Evolutionary conservation across 257 asterid species (phyloP), one percentile per base, ranked within the genome.

Genomic region (Salvia hispanica): DNA sequence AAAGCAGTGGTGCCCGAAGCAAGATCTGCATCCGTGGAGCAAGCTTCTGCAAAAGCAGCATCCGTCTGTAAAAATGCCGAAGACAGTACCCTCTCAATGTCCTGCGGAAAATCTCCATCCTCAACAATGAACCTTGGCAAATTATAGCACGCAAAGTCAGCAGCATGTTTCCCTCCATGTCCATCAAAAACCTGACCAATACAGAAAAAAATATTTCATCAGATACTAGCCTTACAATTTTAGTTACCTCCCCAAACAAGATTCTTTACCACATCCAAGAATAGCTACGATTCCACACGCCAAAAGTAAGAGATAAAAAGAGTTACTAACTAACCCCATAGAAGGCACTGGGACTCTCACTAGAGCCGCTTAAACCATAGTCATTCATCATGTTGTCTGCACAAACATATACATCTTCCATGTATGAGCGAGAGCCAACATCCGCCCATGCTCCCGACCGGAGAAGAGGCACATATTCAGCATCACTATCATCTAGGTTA

Each of bases 1-100:
- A 94, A 76, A 50, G 96, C 99, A 76, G 98, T 93, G 83, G 98
- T 93, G 62, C 98, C 98, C 68, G 98, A 93, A 71, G 98, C 97
- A 80, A 90, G 94, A 81, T 79, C 94, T 14, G 80, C 88, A 77
- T 93, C 85, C 77, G 71, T 72, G 43, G 86, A 62, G 82, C 98
- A 93, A 63, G 98, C 97, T 80, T 90, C 84, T 3, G 99, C 92
- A 55, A 94, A 87, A 76, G 97, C 96, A 61, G 83, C 79, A 77
- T 94, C 97, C 3, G 96, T 87, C 71, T 85, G 96, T 72, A 81
- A 66, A 77, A 88, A 91, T 70, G 99, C 99, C 42, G 96, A 82
- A 50, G 95, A 42, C 71, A 91, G 76, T 15, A 74, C 95, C 64
- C 88, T 83, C 74, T 91, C 95, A 51, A 88, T 83, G 70, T 88